Base-by-base conservation (phyloP, 78 protist genomes). In the Cyanophora paradoxa region DNA sequence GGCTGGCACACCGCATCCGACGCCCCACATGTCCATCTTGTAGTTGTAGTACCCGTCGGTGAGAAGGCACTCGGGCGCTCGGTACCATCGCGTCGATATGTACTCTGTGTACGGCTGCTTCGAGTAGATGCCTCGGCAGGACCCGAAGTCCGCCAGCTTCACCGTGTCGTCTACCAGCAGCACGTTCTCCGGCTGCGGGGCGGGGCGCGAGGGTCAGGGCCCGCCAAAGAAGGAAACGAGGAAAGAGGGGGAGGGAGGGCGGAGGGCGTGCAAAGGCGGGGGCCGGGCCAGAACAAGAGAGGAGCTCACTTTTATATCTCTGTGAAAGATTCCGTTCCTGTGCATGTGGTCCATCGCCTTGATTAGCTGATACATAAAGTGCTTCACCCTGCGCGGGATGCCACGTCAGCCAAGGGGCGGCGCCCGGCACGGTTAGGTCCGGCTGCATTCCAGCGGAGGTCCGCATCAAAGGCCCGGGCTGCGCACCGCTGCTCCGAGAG, bases 21-120 rank as follows among this genome's bases (percentile, higher is more conserved):
- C 92, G 8, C 90, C 93, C 93, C 93, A 93, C 36, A 90, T 4
- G 76, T 93, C 97, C 97, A 93, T 90, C 82, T 93, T 88, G 83
- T 78, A 79, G 30, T 34, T 72, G 83, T 93, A 93, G 72, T 80
- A 86, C 16, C 97, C 97, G 39, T 88, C 88, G n/a, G 94, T 90
- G 5, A 93, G 77, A 2, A 90, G 73, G 62, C 93, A 90, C 86
- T 93, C 97, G 0, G 97, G 96, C 1, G 89, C 85, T 2, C 90
- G 78, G 56, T 84, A 90, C 93, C 93, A 93, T 13, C 97, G 82
- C 1, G 97, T 93, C 24, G 89, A 73, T 56, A 93, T 93, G 80
- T 93, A 93, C 67, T 93, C 97, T 0, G 97, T 89, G 81, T 46
- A 90, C 2, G 97, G 97, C 72, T 82, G 92, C 69, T 86, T 84